Base-by-base conservation (phyloP, 108 stramenopile genomes). In the Cyclotella cryptica region DNA sequence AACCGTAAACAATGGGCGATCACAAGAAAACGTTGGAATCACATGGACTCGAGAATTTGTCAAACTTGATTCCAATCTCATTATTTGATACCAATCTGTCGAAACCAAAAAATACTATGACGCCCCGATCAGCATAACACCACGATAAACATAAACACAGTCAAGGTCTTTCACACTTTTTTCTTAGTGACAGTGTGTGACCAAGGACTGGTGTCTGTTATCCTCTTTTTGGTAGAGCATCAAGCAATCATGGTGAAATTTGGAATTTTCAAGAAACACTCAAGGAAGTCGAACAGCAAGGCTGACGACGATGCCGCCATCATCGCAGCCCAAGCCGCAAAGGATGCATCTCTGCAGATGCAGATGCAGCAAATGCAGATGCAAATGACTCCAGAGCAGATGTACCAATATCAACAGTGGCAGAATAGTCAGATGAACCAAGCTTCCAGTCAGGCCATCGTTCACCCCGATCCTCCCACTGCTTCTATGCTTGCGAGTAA, bases 201-300 rank as follows among this genome's bases (percentile, higher is more conserved):
- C 47, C 18, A 3, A 49, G 47, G 47, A 49, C 47, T 49, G 47
- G 6, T 49, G 35, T 35, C 6, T 6, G 6, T 6, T 49, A 49
- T 49, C n/a, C 2, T n/a, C 9, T 49, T 9, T 1, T 1, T 49
- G 18, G 9, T n/a, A 49, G 3, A 17, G n/a, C 3, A 49, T 22
- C 55, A 55, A 47, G 11, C 39, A 35, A 40, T 30, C 30, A 62
- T 62, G 60, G 60, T 62, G 60, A 62, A 62, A 62, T 62, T 62
- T 30, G 35, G 35, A 5, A 27, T 58, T 17, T 51, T 51, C 24
- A 58, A 58, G 55, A 58, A 58, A 9, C n/a, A n/a, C n/a, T 21
- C 13, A 1, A 26, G 9, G 12, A 26, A 26, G 24, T 55, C 55
- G 11, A 55, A 22, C 55, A n/a, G 21, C 22, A 55, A 55, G 4